A percentile compares a stretch with the other conserved stretches of the same genome.
Conservation (phyloP, 495 filamentous ascomycete genomes). For the Platismatia glauca region DNA sequence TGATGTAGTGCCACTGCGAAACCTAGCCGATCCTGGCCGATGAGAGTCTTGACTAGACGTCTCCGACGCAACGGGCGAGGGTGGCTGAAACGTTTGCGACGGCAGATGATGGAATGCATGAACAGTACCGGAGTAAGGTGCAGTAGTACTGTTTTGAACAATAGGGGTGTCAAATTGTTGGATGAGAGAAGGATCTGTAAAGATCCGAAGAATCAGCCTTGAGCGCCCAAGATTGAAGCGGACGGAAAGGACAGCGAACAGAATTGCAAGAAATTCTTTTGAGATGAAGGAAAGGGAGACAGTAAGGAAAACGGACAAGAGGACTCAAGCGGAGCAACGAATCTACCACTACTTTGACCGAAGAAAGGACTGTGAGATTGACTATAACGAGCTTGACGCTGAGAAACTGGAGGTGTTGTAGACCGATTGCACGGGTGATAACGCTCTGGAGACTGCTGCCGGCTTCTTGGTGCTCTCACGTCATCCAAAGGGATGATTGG, state of each 20-base stretch:
- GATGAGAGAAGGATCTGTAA: slow-evolving; percentile 53
- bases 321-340: slow-evolving; percentile 50
- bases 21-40: slow-evolving; percentile 22
- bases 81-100: slow-evolving; percentile 27
- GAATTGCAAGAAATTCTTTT: slow-evolving; percentile 4
- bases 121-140: slow-evolving; percentile 17
- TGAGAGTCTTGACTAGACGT: slow-evolving; percentile 28
- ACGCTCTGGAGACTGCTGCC: slow-evolving; percentile 1
- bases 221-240: background rate
- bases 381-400: slow-evolving; percentile 17
- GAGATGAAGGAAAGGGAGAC: slow-evolving; percentile 19
- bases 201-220: slow-evolving; percentile 12
- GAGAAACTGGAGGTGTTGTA: slow-evolving; percentile 20
- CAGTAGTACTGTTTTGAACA: slow-evolving; percentile 29
- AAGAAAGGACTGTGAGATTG: slow-evolving; percentile 39
- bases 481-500: background rate
- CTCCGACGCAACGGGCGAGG: slow-evolving; percentile 29
- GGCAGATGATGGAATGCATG: slow-evolving; percentile 20
- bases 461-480: background rate
- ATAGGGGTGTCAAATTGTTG: slow-evolving; percentile 37
- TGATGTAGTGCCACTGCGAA: slow-evolving; percentile 28
- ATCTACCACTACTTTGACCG: slow-evolving; percentile 52
- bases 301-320: slow-evolving; percentile 54
- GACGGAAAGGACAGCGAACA: background rate
- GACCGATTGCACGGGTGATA: background rate